phyloP scores from a whole-genome alignment of 768 basidiomycete genomes.

The Tulasnella calospora region DNA sequence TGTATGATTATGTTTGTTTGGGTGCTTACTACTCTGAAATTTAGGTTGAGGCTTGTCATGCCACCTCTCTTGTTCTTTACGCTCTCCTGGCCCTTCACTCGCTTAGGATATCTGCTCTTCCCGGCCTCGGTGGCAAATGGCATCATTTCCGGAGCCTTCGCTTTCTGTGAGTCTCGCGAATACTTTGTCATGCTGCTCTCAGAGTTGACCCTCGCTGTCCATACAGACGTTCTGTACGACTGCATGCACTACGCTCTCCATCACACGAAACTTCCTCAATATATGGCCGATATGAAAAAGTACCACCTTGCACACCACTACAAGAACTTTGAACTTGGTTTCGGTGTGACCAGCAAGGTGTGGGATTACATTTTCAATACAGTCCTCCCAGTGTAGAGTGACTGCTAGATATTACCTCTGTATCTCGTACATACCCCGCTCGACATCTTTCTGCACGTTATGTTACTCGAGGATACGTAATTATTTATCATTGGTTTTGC shows the following conservation, averaged over 20 bases:
- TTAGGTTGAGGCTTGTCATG: conserved; percentile 90
- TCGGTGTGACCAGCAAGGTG: conserved; percentile 95
- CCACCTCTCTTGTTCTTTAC: conserved; percentile 76
- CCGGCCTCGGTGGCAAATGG: conserved; percentile 83
- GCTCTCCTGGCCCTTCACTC: conserved; percentile 81
- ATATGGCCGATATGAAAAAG: conserved; percentile 89
- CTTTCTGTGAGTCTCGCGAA: conserved; percentile 40
- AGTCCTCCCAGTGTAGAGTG: conserved; percentile 52
- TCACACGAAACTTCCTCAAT: conserved; percentile 78
- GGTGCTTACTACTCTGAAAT: not conserved
- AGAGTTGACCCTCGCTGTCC: not conserved
- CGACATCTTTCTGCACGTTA: not conserved
- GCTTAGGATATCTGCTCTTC: conserved; percentile 75
- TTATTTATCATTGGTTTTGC: not conserved
- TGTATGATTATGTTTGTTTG: not conserved
- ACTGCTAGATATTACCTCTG: not conserved
- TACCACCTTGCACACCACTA: conserved; percentile 98
- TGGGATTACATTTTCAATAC: conserved; percentile 95
- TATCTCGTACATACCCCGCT: conserved; percentile 4
- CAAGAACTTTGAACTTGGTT: conserved; percentile 96
- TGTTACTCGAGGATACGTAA: not conserved
- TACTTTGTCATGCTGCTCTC: conserved; percentile 23
- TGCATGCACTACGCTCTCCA: conserved; percentile 92
- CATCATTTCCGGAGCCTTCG: conserved; percentile 74
- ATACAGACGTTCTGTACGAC: conserved; percentile 72